Percentiles rank a stretch among this genome's conserved stretches.
phyloP scores from a whole-genome alignment of 257 asterid species.

The Linaria vulgaris region DNA sequence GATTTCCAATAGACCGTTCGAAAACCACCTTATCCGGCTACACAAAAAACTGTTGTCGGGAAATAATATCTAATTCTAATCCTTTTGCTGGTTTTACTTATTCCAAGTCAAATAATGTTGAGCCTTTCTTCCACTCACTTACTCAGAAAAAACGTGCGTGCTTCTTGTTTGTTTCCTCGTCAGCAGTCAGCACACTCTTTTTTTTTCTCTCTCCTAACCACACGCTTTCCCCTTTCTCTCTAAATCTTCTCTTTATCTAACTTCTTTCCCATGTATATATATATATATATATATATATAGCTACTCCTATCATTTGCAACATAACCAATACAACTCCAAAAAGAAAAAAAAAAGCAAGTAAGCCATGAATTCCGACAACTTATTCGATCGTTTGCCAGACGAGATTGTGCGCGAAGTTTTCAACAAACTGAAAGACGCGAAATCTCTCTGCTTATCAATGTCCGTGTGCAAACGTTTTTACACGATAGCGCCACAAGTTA shows the following conservation, averaged over 20 bases:
- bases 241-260: constrained; percentile 5
- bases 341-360: background rate
- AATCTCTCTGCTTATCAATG: constrained; percentile 52
- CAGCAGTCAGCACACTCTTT: constrained; percentile 14
- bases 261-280: background rate
- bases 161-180: too few species aligned
- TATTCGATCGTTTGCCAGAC: constrained; percentile 68
- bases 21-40: constrained; percentile 4
- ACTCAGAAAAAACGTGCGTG: too few species aligned
- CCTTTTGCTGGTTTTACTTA: constrained; percentile 2
- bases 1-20: background rate
- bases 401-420: constrained; percentile 46
- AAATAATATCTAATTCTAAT: background rate
- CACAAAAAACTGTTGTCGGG: background rate
- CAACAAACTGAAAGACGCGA: constrained; percentile 56
- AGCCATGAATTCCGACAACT: constrained; percentile 30
- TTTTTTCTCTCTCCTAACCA: background rate
- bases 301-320: background rate
- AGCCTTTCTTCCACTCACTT: background rate
- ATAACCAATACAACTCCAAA: background rate
- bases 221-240: constrained; percentile 13
- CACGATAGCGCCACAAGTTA: constrained; percentile 41
- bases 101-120: constrained; percentile 8
- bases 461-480: constrained; percentile 57
- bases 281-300: background rate